These are phyloP conservation scores for Coemansia sp. DNA, from an alignment of 192 early-diverging fungal genomes.

Conservation along the genomic window DNA sequence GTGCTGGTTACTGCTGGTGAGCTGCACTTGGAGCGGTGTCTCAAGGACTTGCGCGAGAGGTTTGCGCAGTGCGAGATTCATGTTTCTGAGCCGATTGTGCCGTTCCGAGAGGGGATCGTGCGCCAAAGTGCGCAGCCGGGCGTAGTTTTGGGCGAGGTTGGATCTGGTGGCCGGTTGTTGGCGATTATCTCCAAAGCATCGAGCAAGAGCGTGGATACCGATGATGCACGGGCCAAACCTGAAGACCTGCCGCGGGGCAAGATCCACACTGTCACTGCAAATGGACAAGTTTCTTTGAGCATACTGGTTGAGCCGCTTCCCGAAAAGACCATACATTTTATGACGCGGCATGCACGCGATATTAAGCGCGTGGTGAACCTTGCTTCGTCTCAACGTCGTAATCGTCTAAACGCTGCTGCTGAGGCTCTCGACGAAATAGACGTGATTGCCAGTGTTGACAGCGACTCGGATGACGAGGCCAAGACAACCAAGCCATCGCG, in stretches of 20 bases:
- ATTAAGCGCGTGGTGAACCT: constrained; percentile 37
- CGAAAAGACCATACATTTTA: constrained; percentile 29
- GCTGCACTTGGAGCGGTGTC: constrained; percentile 93
- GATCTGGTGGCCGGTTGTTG: constrained; percentile 35
- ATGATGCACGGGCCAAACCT: constrained; percentile 14
- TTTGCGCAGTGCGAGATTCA: constrained; percentile 95
- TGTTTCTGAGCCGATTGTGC: constrained; percentile 92
- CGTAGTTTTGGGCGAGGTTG: constrained; percentile 39
- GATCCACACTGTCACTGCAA: constrained; percentile 46
- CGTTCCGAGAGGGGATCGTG: constrained; percentile 93
- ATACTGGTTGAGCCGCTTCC: constrained; percentile 50
- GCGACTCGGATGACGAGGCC: constrained; percentile 15
- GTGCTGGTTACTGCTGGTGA: constrained; percentile 97
- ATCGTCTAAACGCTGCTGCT: constrained; percentile 23
- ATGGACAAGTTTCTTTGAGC: constrained; percentile 45
- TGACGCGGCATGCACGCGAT: constrained; percentile 43
- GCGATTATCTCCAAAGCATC: constrained; percentile 30
- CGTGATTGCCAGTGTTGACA: constrained; percentile 3
- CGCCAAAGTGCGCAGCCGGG: constrained; percentile 41
- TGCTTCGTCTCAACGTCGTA: constrained; percentile 36
- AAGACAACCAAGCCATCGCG: constrained; percentile 32
- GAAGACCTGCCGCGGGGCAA: constrained; percentile 38
- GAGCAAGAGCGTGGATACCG: background rate
- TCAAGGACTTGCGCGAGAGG: constrained; percentile 89
- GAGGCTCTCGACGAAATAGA: constrained; percentile 28